These are phyloP conservation scores for Aspergillus mulundensis DNA, from an alignment of 495 filamentous ascomycete species.

Conservation along the genomic window DNA sequence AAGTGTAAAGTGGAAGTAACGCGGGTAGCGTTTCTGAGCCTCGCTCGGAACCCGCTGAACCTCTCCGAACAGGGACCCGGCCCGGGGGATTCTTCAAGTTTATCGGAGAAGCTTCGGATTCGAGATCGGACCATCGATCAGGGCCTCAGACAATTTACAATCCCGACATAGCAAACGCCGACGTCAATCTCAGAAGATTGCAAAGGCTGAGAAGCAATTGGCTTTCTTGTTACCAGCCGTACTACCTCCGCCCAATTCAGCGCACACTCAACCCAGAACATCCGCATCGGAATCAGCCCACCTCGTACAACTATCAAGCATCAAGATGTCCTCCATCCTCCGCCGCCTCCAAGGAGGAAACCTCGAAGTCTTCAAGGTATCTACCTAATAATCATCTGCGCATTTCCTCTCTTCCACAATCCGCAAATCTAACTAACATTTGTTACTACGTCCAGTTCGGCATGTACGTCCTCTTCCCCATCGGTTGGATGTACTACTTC, in stretches of 20 bases:
- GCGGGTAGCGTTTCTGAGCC: too few species aligned
- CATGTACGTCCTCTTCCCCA: conserved; percentile 97
- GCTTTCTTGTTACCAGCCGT: too few species aligned
- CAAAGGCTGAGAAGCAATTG: too few species aligned
- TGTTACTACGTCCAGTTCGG: conserved; percentile 67
- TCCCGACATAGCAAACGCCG: neutral
- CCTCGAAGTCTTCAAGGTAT: conserved; percentile 93
- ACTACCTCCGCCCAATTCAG: too few species aligned
- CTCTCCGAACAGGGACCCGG: too few species aligned
- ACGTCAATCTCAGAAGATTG: too few species aligned
- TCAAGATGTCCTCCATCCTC: conserved; percentile 34
- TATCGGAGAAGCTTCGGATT: conserved; percentile 14
- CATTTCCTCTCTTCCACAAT: too few species aligned
- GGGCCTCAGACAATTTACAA: neutral
- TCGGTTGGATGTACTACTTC: conserved; percentile 99
- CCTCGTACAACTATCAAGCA: neutral
- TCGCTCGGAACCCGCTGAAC: too few species aligned
- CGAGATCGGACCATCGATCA: neutral
- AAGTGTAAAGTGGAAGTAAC: too few species aligned
- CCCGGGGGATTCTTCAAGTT: conserved; percentile 11
- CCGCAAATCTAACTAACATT: too few species aligned
- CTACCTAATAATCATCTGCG: conserved; percentile 7
- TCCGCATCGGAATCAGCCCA: neutral
- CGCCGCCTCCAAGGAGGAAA: conserved; percentile 68
- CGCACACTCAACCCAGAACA: too few species aligned